Base-by-base conservation (phyloP, 192 early-diverging fungal species). In the Phlyctochytrium planicorne region DNA sequence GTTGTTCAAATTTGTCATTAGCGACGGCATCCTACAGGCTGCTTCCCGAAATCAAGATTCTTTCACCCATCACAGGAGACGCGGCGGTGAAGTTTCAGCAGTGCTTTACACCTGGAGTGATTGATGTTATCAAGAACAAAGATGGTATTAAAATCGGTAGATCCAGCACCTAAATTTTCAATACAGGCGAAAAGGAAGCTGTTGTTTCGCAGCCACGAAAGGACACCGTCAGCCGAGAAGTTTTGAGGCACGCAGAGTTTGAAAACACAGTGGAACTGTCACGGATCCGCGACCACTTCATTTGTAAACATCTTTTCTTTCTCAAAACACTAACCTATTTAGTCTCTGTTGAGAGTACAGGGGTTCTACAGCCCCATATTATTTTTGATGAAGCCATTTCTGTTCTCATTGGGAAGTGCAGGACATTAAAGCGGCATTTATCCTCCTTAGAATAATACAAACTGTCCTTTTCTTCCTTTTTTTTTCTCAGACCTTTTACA, bases 241-340 rank as follows among this genome's bases (percentile, higher is more conserved):
- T 93, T 12, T 80, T 98, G 62, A 87, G 95, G 35, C 94, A 98
- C 69, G 80, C 88, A 52, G 93, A 96, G 79, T 97, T 98, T 71
- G 84, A 94, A 67, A 88, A 88, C 72, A 93, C 89, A 72, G 97
- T 98, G 34, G 82, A 85, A 50, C 79, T 98, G 40, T 90, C 89
- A 30, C 86, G 97, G 36, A 86, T 96, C 30, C 92, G 95, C 34
- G 94, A 98, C 72, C 97, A 98, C 75, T 98, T 97, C 73, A 94
- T 98, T 63, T 98, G 91, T 90, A 93, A 91, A 84, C 61, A 53
- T 30, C 4, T 55, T 32, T 17, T 35, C 36, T 34, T 35, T 56
- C 30, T 53, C 67, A 63, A 34, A 24, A 29, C 16, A 24, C 65
- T 53, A 56, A 64, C n/a, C 14, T 50, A n/a, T 50, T n/a, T 36